These are phyloP conservation scores for Sarocladium oryzae DNA, from an alignment of 2,329 filamentous ascomycete species.

Conservation along the genomic window DNA sequence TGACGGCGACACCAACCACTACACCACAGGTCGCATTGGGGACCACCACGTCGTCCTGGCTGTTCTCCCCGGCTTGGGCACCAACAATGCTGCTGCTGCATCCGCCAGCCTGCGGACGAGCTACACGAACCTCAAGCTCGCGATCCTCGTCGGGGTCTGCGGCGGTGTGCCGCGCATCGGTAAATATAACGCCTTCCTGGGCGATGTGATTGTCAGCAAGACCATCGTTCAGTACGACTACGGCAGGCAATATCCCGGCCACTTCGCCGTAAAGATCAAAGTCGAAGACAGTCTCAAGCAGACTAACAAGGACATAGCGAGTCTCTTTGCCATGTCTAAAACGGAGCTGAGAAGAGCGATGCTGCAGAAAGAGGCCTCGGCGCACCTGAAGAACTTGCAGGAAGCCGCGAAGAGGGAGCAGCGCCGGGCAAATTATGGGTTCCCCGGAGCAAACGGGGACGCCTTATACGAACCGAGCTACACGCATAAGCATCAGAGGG, in stretches of 20 bases:
- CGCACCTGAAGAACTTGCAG: not conserved
- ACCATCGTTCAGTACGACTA: conserved; percentile 17
- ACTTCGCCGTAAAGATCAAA: conserved; percentile 19
- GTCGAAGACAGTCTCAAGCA: conserved; percentile 20
- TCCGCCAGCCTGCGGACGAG: conserved; percentile 5
- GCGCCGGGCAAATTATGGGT: not conserved
- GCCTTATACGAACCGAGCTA: not conserved
- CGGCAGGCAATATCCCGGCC: conserved; percentile 16
- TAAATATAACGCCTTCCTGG: conserved; percentile 15
- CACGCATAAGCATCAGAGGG: not conserved
- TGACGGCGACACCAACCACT: not conserved
- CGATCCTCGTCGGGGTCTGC: conserved; percentile 29
- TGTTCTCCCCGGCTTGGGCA: conserved; percentile 2
- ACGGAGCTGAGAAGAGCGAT: not conserved
- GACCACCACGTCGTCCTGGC: not conserved
- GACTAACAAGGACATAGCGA: conserved; percentile 22
- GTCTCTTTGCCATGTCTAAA: conserved; percentile 18
- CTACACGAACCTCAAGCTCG: conserved; percentile 19
- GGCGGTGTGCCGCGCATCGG: conserved; percentile 21
- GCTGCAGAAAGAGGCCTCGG: not conserved
- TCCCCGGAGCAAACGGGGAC: not conserved
- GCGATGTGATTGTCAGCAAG: conserved; percentile 21
- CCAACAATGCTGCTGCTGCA: conserved; percentile 2
- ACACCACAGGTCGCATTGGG: not conserved
- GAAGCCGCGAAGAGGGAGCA: not conserved